A percentile compares a stretch with the other conserved stretches of the same genome.
Evolutionary conservation across 805 yeast genomes (phyloP).

Genomic region (Kodamaea laetipori): DNA sequence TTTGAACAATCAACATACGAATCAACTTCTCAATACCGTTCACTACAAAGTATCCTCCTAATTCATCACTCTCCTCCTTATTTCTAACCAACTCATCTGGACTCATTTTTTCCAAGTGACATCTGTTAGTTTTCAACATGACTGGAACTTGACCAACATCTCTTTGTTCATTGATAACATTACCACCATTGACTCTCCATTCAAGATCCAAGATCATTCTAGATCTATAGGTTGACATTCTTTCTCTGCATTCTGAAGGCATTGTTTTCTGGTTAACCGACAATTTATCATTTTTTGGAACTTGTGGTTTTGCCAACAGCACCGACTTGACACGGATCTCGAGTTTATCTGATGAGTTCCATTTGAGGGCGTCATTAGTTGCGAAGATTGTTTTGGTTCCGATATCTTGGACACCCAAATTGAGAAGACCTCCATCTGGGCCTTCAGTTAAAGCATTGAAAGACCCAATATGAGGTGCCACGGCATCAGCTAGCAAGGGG

Average conservation of each 20-base stretch:
- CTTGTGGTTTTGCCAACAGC: constrained; percentile 81
- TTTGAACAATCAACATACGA: constrained; percentile 96
- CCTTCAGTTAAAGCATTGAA: constrained; percentile 95
- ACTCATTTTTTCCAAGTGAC: constrained; percentile 82
- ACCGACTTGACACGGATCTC: constrained; percentile 85
- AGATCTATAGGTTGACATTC: constrained; percentile 80
- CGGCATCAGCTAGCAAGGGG: constrained; percentile 85
- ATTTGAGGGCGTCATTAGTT: constrained; percentile 61
- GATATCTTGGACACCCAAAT: constrained; percentile 83
- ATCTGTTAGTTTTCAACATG: constrained; percentile 88
- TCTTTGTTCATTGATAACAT: constrained; percentile 75
- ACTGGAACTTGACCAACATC: constrained; percentile 91
- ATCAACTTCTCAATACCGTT: constrained; percentile 96
- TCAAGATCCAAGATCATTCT: constrained; percentile 74
- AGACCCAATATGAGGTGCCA: constrained; percentile 92
- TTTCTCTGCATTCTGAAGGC: constrained; percentile 85
- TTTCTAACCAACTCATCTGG: constrained; percentile 77
- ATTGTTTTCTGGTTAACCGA: constrained; percentile 75
- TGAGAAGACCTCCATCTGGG: constrained; percentile 79
- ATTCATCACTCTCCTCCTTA: constrained; percentile 91
- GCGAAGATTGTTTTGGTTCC: constrained; percentile 87
- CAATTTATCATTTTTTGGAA: constrained; percentile 67
- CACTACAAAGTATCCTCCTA: constrained; percentile 94
- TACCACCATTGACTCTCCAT: constrained; percentile 89
- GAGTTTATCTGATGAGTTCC: constrained; percentile 74